A percentile compares a stretch with the other conserved stretches of the same genome.
phyloP scores from a whole-genome alignment of 1,139 yeast genomes.

The Meyerozyma athensensis region DNA sequence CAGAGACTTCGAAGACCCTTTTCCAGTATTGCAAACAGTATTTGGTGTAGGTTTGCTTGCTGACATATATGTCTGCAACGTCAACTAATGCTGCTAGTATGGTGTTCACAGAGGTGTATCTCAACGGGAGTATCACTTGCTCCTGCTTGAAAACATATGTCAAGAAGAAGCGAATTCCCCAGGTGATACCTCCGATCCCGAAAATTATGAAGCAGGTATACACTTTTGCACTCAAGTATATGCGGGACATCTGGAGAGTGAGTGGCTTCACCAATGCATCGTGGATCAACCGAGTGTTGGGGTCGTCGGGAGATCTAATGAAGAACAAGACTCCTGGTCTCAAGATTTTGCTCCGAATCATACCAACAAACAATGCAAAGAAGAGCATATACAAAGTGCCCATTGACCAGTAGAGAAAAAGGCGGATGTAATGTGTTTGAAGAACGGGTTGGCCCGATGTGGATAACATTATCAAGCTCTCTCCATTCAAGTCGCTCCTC shows the following conservation, averaged over 20 bases:
- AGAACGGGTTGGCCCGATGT: conserved; percentile 21
- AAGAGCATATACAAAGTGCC: conserved; percentile 88
- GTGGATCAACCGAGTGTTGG: conserved; percentile 80
- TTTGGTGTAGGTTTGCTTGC: conserved; percentile 15
- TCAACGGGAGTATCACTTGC: conserved; percentile 12
- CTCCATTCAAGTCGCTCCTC: conserved; percentile 8
- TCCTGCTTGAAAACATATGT: conserved; percentile 3
- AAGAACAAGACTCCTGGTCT: conserved; percentile 89
- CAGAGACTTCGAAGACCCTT: conserved; percentile 50
- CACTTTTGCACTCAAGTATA: conserved; percentile 68
- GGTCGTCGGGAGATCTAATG: conserved; percentile 92
- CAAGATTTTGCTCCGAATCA: conserved; percentile 67
- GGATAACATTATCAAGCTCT: conserved; percentile 18
- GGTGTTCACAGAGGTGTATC: background rate
- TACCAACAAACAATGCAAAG: conserved; percentile 82
- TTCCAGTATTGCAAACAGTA: conserved; percentile 57
- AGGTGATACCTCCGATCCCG: conserved; percentile 70
- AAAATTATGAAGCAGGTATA: conserved; percentile 67
- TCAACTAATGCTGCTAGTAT: conserved; percentile 2
- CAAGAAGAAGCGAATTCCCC: conserved; percentile 40
- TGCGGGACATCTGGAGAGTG: conserved; percentile 65
- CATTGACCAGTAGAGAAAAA: conserved; percentile 54
- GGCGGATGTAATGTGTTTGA: conserved; percentile 18
- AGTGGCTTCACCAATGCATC: conserved; percentile 82
- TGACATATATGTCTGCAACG: background rate